A percentile compares a stretch with the other conserved stretches of the same genome.
Evolutionary conservation across 192 early-diverging fungal genomes (phyloP).

Genomic region (Coemansia sp.): DNA sequence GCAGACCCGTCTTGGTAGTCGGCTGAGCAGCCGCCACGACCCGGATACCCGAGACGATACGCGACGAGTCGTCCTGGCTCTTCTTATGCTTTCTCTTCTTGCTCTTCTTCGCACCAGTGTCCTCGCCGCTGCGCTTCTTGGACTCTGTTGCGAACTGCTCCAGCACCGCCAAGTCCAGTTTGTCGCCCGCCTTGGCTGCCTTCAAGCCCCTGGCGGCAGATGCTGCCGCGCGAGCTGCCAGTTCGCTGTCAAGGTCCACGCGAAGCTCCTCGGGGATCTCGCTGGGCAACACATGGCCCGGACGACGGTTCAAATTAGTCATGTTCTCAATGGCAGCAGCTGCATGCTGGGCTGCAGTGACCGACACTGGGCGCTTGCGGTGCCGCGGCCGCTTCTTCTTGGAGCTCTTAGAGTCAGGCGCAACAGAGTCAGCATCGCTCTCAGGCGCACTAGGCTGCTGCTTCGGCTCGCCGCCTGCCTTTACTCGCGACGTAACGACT

Average conservation of each 20-base stretch:
- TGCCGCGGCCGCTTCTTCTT: constrained; percentile 47
- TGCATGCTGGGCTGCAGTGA: constrained; percentile 11
- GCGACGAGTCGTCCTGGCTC: constrained; percentile 25
- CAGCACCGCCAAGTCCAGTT: constrained; percentile 44
- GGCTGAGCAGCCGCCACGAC: constrained; percentile 40
- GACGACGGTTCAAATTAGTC: constrained; percentile 14
- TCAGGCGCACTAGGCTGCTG: constrained; percentile 2
- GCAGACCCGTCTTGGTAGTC: constrained; percentile 21
- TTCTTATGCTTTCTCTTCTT: constrained; percentile 27
- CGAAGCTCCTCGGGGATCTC: constrained; percentile 48
- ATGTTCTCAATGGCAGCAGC: constrained; percentile 19
- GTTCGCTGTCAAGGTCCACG: constrained; percentile 17
- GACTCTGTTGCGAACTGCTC: constrained; percentile 41
- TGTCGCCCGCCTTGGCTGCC: constrained; percentile 3
- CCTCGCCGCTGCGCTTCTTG: constrained; percentile 3
- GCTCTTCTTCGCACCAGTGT: constrained; percentile 9
- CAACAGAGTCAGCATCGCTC: constrained; percentile 3
- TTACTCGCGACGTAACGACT: constrained; percentile 31
- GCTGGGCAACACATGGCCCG: constrained; percentile 20
- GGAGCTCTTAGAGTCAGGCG: constrained; percentile 2
- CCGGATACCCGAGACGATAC: constrained; percentile 47
- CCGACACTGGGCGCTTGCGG: constrained; percentile 37
- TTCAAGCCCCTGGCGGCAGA: not conserved
- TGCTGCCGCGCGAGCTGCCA: not conserved
- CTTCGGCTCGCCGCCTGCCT: not conserved